These are phyloP conservation scores for Dryadomyces quercivorus DNA, from an alignment of 2,329 filamentous ascomycete genomes.

Conservation along the genomic window DNA sequence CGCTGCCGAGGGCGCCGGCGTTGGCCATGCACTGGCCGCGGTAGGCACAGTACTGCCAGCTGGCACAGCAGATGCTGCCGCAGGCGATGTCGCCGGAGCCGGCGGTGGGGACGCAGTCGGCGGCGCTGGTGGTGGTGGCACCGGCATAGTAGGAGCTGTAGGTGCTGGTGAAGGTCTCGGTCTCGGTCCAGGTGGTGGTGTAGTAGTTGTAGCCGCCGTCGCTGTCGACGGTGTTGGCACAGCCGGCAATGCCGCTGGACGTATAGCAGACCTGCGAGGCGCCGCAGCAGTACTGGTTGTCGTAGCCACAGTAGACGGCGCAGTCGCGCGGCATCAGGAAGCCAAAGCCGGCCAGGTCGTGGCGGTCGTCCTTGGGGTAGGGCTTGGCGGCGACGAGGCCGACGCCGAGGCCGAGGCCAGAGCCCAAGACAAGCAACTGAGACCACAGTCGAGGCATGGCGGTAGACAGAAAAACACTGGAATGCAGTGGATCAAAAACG, in stretches of 20 bases:
- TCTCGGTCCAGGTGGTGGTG: conserved; percentile 50
- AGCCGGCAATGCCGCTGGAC: conserved; percentile 35
- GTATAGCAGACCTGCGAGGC: conserved; percentile 39
- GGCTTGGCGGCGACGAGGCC: conserved; percentile 29
- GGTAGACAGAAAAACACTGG: background rate
- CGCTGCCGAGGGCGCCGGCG: conserved; percentile 19
- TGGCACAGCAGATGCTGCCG: conserved; percentile 58
- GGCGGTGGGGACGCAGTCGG: conserved; percentile 34
- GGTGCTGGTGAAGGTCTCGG: conserved; percentile 47
- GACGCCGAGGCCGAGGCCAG: background rate
- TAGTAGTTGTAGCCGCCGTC: conserved; percentile 22
- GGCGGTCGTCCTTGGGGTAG: conserved; percentile 35
- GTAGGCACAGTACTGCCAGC: conserved; percentile 53
- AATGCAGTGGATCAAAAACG: background rate
- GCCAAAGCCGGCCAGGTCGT: conserved; percentile 32
- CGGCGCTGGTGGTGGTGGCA: conserved; percentile 23
- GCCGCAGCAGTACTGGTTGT: conserved; percentile 44
- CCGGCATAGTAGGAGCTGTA: conserved; percentile 36
- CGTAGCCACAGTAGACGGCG: conserved; percentile 38
- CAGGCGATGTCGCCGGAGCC: conserved; percentile 48
- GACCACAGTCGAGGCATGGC: background rate
- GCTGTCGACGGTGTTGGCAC: conserved; percentile 24
- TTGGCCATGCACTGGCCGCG: conserved; percentile 45
- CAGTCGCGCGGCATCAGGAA: conserved; percentile 39
- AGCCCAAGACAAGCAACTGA: background rate